Evolutionary conservation across 202 grass and related monocot species (phyloP), one percentile per base, ranked within the genome.

Genomic region (Setaria italica): DNA sequence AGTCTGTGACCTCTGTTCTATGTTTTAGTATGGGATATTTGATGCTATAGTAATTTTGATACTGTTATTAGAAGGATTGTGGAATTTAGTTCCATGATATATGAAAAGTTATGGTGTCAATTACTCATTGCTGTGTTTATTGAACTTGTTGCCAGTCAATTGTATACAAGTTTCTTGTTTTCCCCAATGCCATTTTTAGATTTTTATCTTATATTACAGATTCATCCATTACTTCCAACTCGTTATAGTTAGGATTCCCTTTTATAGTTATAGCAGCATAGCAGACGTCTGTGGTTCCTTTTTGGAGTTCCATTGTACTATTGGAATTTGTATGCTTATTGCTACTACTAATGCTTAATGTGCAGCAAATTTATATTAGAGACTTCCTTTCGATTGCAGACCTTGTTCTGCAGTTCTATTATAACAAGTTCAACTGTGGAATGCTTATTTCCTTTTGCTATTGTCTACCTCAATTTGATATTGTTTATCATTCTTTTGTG

Each of bases 401-500:
- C 12, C 41, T 74, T 69, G 21, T 60, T 72, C 37, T 25, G 0
- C 72, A 53, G 51, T 83, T 60, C 66, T 42, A 59, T 62, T 32
- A 67, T 79, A 6, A 0, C 12, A 70, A 33, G 8, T 43, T 87
- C 14, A 13, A 19, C 48, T 64, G 8, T 41, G 12, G 1, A 33
- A 47, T 80, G 46, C 13, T 47, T 51, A 49, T 63, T 74, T 39
- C 19, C 13, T 73, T 60, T 6, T n/a, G 30, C 50, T 55, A 13
- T 56, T 15, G 7, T 80, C 8, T 83, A 51, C 14, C 21, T 51
- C 11, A 11, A 60, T 45, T 69, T 75, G 30, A 59, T 82, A 51
- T 50, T 1, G 56, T 68, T 87, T 35, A 21, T 10, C 15, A 30
- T 84, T 65, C 50, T 43, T 90, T 53, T 70, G 3, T 80, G 76